These are phyloP conservation scores for Sanguinoderma infundibulare DNA, from an alignment of 1,284 basidiomycete genomes.

Conservation along the genomic window DNA sequence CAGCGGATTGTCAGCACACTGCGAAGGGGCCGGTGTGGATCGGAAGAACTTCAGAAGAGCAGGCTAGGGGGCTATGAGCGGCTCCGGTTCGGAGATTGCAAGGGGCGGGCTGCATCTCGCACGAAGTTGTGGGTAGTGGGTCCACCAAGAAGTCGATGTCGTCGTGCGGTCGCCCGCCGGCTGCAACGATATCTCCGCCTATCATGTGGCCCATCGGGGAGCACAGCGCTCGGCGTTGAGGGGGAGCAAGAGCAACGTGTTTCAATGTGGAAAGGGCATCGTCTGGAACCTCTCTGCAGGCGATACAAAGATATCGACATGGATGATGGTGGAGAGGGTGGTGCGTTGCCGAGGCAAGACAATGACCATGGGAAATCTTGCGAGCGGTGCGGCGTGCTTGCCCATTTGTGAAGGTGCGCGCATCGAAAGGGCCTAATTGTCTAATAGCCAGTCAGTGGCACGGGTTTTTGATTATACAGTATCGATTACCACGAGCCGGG, in stretches of 20 bases:
- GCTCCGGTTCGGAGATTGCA: constrained; percentile 3
- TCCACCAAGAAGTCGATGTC: neutral
- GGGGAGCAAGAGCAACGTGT: neutral
- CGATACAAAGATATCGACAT: neutral
- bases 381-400: neutral
- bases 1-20: neutral
- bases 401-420: neutral
- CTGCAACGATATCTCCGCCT: constrained; percentile 8
- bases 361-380: neutral
- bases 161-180: neutral
- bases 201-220: neutral
- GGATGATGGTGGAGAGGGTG: neutral
- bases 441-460: neutral
- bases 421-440: neutral
- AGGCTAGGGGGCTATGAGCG: neutral
- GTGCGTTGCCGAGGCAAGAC: neutral
- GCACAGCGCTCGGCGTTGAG: neutral
- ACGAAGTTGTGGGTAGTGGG: neutral
- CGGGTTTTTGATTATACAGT: neutral
- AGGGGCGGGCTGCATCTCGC: neutral
- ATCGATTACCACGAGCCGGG: neutral
- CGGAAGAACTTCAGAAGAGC: neutral
- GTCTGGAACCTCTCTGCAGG: neutral
- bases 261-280: neutral
- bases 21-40: neutral